Evolutionary conservation across 495 filamentous ascomycete species (phyloP).

Genomic region (Podospora tetraspora): DNA sequence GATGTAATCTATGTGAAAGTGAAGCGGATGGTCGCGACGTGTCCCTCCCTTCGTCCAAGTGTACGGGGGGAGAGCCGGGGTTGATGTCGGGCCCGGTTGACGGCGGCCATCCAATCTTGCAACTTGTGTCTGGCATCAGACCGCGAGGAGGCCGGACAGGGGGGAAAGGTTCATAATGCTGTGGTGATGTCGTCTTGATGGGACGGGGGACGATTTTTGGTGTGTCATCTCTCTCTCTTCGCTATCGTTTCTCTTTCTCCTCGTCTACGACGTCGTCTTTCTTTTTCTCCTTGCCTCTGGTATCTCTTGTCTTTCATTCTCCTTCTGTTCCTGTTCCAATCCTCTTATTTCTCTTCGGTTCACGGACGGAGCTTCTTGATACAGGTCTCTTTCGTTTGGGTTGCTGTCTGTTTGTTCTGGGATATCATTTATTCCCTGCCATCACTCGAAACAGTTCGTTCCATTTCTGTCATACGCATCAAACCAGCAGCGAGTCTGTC

Average conservation of each 20-base stretch:
- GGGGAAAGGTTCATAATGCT: conserved; percentile 3
- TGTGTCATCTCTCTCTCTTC: conserved; percentile 3
- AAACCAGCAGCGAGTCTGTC: conserved; percentile 6
- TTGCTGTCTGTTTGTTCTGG: background rate
- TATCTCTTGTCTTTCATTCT: conserved; percentile 6
- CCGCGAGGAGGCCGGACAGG: background rate
- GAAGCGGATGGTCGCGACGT: background rate
- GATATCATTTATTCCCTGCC: background rate
- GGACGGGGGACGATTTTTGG: background rate
- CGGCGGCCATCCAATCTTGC: conserved; percentile 12
- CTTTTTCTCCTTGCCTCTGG: background rate
- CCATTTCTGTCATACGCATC: conserved; percentile 2
- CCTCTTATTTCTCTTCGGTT: background rate
- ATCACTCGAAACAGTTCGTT: background rate
- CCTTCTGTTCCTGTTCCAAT: background rate
- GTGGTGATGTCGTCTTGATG: background rate
- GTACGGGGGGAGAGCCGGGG: background rate
- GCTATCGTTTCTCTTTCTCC: background rate
- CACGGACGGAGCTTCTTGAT: background rate
- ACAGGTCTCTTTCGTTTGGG: background rate
- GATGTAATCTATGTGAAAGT: background rate
- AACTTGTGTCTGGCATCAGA: conserved; percentile 5
- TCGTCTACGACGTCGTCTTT: conserved; percentile 1
- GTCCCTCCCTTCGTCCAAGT: background rate
- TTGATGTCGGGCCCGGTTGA: background rate